Evolutionary conservation across 139 green algal genomes (phyloP).

Genomic region (Coelastrella sp.): DNA sequence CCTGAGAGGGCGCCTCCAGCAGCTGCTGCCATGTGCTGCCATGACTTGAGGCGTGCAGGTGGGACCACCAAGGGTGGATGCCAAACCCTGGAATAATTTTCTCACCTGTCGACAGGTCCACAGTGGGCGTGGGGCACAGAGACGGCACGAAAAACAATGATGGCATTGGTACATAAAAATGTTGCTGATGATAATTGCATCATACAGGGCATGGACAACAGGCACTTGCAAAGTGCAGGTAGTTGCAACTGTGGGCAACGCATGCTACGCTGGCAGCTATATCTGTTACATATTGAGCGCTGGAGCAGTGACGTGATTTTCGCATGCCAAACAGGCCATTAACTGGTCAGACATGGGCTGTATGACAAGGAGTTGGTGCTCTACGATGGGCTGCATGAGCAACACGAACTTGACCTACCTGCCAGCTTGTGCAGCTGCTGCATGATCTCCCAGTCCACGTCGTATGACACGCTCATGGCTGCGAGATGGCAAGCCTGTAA

Average conservation of each 20-base stretch:
- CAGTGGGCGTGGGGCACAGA: too few species aligned
- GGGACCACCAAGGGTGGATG: constrained; percentile 58
- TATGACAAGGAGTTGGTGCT: too few species aligned
- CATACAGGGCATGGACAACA: too few species aligned
- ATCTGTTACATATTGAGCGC: too few species aligned
- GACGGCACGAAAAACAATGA: too few species aligned
- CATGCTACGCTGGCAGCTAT: too few species aligned
- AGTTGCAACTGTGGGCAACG: too few species aligned
- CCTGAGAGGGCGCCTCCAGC: constrained; percentile 5
- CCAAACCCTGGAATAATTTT: constrained; percentile 51
- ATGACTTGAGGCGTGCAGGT: constrained; percentile 34
- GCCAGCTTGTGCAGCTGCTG: constrained; percentile 9
- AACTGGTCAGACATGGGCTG: neutral
- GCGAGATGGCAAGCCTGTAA: constrained; percentile 28
- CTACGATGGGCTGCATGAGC: neutral
- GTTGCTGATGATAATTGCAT: too few species aligned
- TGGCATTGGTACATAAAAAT: too few species aligned
- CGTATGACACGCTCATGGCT: constrained; percentile 47
- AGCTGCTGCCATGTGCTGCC: constrained; percentile 38
- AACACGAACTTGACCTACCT: neutral
- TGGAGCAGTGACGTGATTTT: neutral
- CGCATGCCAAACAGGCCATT: neutral
- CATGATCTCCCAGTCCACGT: constrained; percentile 44
- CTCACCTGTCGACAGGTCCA: neutral
- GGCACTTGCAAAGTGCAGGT: too few species aligned